Evolutionary conservation across 208 protist genomes (phyloP).

Genomic region (Naegleria fowleri): DNA sequence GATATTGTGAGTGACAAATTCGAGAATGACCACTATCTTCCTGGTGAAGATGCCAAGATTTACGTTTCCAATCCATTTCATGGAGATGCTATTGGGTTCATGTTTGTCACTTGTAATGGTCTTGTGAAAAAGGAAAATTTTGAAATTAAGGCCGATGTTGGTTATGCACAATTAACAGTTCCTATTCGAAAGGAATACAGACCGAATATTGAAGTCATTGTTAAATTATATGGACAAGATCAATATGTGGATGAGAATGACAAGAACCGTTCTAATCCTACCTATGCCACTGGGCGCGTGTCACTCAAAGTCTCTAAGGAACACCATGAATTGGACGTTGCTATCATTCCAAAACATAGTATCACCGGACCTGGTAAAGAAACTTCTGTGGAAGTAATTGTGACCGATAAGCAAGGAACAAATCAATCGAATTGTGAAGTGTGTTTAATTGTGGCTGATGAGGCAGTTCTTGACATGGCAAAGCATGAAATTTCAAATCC

Average conservation of each 20-base stretch:
- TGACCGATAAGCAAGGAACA: neutral
- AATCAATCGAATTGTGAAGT: neutral
- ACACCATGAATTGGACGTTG: neutral
- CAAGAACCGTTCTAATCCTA: too few relatives aligned
- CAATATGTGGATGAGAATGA: neutral
- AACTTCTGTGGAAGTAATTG: neutral
- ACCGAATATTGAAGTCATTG: neutral
- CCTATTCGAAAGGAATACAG: neutral
- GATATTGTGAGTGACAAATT: neutral
- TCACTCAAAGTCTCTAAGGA: neutral
- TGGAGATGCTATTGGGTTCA: neutral
- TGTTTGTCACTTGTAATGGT: neutral
- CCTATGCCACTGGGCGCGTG: neutral
- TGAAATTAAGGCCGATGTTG: neutral
- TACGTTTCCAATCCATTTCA: neutral
- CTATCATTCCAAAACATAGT: neutral
- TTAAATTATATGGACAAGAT: neutral
- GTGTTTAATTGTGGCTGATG: constrained; percentile 2
- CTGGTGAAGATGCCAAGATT: neutral
- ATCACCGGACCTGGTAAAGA: neutral
- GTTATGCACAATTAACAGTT: neutral
- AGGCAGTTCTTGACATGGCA: neutral
- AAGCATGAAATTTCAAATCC: neutral
- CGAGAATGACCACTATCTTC: neutral
- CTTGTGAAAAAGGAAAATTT: neutral